Base-by-base conservation (phyloP, 371 early-diverging fungal species). In the Rhizomucor pusillus region DNA sequence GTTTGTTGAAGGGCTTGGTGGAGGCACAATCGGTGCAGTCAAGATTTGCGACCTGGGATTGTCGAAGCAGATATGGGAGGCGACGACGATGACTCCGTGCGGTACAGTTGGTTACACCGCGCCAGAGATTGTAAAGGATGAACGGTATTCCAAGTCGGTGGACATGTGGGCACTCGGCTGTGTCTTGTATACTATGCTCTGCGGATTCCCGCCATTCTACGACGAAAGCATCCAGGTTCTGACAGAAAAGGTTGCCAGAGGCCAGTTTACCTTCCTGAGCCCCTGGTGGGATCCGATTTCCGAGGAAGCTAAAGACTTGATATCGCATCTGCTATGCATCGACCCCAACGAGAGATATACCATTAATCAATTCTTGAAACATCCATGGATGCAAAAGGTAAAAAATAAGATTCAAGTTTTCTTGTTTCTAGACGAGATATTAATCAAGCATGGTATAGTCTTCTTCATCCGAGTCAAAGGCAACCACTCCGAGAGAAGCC, bases 131-230 rank as follows among this genome's bases (percentile, higher is more conserved):
- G 75, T 90, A 9, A 64, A 73, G 34, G 84, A 84, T 58, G 81
- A 87, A 60, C 71, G 77, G 22, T 86, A 88, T 59, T 77, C 78
- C 25, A 85, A 85, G 66, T 77, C 83, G 3, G 90, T 90, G 13
- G 91, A 91, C 63, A 84, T 89, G 84, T 91, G 90, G 90, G 87
- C 90, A 1, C 71, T 90, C 50, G 91, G 91, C 35, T 90, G 89
- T 67, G 86, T 91, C 14, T 75, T 90, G 37, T 91, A 90, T 60
- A 86, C 87, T 1, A 65, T 89, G 57, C 69, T 90, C 3, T 85
- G 86, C 55, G 91, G 90, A 0, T 87, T 84, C 60, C 90, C 89
- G 54, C 90, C 91, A 1, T 90, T 90, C 60, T 86, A 85, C 53
- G 87, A 86, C 56, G 86, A 86, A 52, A 77, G 80, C 37, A 78